Conservation (phyloP, 257 asterid genomes). For the Anisodus tanguticus region DNA sequence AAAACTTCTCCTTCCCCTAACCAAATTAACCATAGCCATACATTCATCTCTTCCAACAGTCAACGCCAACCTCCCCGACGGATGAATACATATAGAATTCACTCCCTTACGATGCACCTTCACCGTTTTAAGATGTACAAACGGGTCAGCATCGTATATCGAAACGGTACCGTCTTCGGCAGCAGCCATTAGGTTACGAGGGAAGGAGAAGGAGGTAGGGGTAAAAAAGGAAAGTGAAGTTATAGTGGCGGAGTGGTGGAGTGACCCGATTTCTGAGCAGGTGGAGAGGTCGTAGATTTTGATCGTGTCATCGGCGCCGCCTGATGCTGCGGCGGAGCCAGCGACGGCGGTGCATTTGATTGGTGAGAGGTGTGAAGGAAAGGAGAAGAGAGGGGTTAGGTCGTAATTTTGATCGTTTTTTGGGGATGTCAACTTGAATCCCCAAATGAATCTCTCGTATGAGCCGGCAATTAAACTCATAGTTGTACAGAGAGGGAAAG, state of each 20-base stretch:
- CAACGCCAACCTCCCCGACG: constrained; percentile 80
- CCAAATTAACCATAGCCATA: constrained; percentile 88
- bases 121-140: constrained; percentile 75
- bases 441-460: constrained; percentile 96
- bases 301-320: constrained; percentile 92
- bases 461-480: constrained; percentile 93
- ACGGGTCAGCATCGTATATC: constrained; percentile 87
- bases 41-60: constrained; percentile 84
- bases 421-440: constrained; percentile 62
- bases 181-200: constrained; percentile 77
- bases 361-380: constrained; percentile 92
- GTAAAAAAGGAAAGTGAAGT: constrained; percentile 79
- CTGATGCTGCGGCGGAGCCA: constrained; percentile 88
- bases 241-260: constrained; percentile 68
- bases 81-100: constrained; percentile 76
- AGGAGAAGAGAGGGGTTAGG: constrained; percentile 73
- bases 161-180: constrained; percentile 70
- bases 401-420: constrained; percentile 43
- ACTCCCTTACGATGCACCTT: constrained; percentile 67
- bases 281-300: constrained; percentile 88
- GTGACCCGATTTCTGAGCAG: constrained; percentile 81
- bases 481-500: not conserved
- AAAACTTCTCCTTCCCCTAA: constrained; percentile 81
- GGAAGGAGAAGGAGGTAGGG: constrained; percentile 66
- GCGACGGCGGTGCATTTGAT: constrained; percentile 85